These are phyloP conservation scores for Cordyceps tenuipes DNA, from an alignment of 2,329 filamentous ascomycete genomes.

Conservation along the genomic window DNA sequence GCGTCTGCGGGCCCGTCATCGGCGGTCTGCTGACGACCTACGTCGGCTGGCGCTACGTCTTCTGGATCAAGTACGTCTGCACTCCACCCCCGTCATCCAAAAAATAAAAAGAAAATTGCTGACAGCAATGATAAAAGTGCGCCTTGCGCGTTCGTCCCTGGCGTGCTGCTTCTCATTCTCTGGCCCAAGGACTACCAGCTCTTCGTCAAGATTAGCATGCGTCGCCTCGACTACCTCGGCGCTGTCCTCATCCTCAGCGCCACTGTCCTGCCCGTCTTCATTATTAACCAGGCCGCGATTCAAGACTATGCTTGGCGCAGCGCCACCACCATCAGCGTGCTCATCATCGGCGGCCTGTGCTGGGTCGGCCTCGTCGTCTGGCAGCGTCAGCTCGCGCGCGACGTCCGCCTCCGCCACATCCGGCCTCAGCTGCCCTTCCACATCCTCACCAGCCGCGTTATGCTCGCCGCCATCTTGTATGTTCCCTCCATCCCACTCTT, in stretches of 20 bases:
- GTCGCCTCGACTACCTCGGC: conserved; percentile 10
- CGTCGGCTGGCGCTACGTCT: conserved; percentile 14
- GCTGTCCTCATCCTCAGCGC: conserved; percentile 14
- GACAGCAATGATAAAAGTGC: background rate
- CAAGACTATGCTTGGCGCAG: conserved; percentile 17
- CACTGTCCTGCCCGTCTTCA: conserved; percentile 19
- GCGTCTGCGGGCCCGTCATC: conserved; percentile 16
- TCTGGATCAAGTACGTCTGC: conserved; percentile 17
- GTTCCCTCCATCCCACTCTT: background rate
- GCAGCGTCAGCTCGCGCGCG: conserved; percentile 13
- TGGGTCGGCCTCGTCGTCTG: conserved; percentile 16
- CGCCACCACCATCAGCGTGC: conserved; percentile 14
- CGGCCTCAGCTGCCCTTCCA: conserved; percentile 15
- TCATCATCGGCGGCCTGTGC: conserved; percentile 14
- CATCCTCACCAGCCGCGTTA: conserved; percentile 15
- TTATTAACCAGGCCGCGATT: conserved; percentile 17
- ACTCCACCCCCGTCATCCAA: background rate
- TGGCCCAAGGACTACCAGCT: conserved; percentile 13
- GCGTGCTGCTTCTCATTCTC: background rate
- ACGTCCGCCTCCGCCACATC: conserved; percentile 13
- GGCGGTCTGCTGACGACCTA: conserved; percentile 15
- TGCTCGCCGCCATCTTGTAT: conserved; percentile 15
- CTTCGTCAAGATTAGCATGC: conserved; percentile 3
- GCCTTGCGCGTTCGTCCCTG: conserved; percentile 10
- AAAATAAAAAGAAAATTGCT: background rate